Evolutionary conservation across 108 stramenopile genomes (phyloP), one percentile per base, ranked within the genome.

Genomic region (Thalassiosira profunda): DNA sequence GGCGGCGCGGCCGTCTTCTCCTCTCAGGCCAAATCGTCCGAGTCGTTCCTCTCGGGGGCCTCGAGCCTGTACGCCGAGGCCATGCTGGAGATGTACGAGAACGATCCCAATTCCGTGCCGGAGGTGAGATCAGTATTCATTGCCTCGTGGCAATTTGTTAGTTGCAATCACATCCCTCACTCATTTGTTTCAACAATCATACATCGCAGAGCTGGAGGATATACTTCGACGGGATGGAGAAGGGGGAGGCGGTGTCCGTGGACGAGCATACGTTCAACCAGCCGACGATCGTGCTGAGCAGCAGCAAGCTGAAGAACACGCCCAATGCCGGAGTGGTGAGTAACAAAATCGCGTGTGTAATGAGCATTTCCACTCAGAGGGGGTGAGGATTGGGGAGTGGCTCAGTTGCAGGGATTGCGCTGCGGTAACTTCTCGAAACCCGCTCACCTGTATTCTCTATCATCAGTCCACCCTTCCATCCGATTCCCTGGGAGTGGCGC

Each of bases 401-500:
- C n/a, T n/a, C n/a, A n/a, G n/a, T n/a, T n/a, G n/a, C n/a, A n/a
- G n/a, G n/a, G n/a, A n/a, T n/a, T n/a, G n/a, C n/a, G n/a, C n/a
- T n/a, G n/a, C n/a, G n/a, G n/a, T n/a, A 14, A 7, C 10, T 18
- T 36, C 38, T 28, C 34, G 4, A 40, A 10, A 15, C 14, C 15
- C 11, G 10, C 37, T 46, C 63, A 70, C 71, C 81, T 51, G 37
- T 52, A 12, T 18, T 35, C 24, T 6, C 42, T 28, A 11, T 18
- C 49, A 30, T 7, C 34, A 31, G 51, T 49, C 73, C 37, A 73
- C 80, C 14, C 85, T 82, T n/a, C 91, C 94, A 11, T 92, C 95
- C 23, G 95, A 96, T 70, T 93, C 92, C 35, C 73, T 96, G 55
- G 92, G 88, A 8, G 83, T 96, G 20, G 84, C 95, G 3, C 98